Base-by-base conservation (phyloP, 371 early-diverging fungal species). In the Gilbertella persicaria region DNA sequence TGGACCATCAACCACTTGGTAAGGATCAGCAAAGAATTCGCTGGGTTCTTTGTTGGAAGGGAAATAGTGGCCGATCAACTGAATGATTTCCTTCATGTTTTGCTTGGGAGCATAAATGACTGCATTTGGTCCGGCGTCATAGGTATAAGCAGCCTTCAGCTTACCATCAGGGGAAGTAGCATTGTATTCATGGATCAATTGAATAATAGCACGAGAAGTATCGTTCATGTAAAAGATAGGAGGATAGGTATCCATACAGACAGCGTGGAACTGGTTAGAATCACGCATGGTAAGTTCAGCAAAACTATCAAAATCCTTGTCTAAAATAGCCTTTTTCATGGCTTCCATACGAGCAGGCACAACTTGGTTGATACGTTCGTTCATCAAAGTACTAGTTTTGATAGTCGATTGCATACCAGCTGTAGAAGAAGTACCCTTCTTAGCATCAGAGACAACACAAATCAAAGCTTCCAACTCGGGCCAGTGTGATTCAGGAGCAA, bases 111-210 rank as follows among this genome's bases (percentile, higher is more conserved):
- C 85, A 64, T 96, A 98, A 56, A 99, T 88, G 24, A 99, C 98
- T 2, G 98, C 96, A 68, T 99, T 99, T 50, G 99, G 97, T 42
- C 99, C 99, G 19, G 99, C 99, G 69, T 99, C 99, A 63, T 79
- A 93, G n/a, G 92, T 94, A 72, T 90, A 90, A 7, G 91, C 93
- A 20, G 89, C 90, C 69, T 81, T 81, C 51, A 65, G 66, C 60
- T 80, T 73, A 26, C 80, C 85, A 36, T 84, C 74, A 29, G 75
- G 79, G 17, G 74, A 62, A 6, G 72, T 57, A n/a, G 67, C 59
- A 71, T 99, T 99, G 84, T 92, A 96, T 33, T 81, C 90, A 49
- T 89, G 88, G 45, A 97, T 78, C 30, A 94, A 66, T 19, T 80
- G 80, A 62, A 97, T 93, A 55, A 99, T 88, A 47, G 87, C 86